These are phyloP conservation scores for Ceratocystis albifundus DNA, from an alignment of 2,329 filamentous ascomycete species.

Conservation along the genomic window DNA sequence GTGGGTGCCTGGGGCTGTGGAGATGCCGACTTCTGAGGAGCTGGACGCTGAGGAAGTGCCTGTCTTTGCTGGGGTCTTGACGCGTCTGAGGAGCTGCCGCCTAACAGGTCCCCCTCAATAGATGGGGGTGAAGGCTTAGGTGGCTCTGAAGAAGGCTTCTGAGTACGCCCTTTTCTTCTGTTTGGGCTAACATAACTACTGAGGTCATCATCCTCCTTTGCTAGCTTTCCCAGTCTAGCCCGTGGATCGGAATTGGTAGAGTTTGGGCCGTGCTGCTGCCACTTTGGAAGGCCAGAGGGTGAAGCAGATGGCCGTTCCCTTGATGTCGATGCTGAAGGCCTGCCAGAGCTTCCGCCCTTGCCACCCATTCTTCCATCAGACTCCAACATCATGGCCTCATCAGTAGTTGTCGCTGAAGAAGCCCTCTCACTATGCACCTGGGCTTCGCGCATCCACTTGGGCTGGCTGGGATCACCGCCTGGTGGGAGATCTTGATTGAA, in stretches of 20 bases:
- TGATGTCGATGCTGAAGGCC: conserved; percentile 1
- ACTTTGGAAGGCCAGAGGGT: conserved; percentile 30
- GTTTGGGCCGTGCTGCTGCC: conserved; percentile 41
- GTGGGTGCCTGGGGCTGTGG: neutral
- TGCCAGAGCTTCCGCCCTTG: conserved; percentile 11
- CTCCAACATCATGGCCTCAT: conserved; percentile 73
- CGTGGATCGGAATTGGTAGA: conserved; percentile 28
- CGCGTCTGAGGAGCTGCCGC: conserved; percentile 28
- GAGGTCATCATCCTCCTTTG: conserved; percentile 65
- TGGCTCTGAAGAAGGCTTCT: conserved; percentile 35
- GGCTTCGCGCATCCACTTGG: conserved; percentile 87
- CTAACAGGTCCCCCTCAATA: conserved; percentile 55
- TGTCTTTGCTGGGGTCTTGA: conserved; percentile 33
- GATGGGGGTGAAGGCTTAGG: conserved; percentile 32
- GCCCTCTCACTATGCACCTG: conserved; percentile 35
- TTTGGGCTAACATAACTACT: conserved; percentile 82
- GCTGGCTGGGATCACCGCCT: conserved; percentile 57
- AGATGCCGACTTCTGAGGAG: conserved; percentile 33
- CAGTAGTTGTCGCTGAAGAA: conserved; percentile 38
- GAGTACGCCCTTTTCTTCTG: conserved; percentile 58
- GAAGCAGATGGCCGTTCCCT: conserved; percentile 36
- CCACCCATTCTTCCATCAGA: conserved; percentile 44
- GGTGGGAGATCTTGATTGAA: conserved; percentile 49
- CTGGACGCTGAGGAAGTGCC: conserved; percentile 32
- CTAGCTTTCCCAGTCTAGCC: conserved; percentile 57